Evolutionary conservation across 2,329 filamentous ascomycete species (phyloP).

Genomic region (Neopestalotiopsis clavispora): DNA sequence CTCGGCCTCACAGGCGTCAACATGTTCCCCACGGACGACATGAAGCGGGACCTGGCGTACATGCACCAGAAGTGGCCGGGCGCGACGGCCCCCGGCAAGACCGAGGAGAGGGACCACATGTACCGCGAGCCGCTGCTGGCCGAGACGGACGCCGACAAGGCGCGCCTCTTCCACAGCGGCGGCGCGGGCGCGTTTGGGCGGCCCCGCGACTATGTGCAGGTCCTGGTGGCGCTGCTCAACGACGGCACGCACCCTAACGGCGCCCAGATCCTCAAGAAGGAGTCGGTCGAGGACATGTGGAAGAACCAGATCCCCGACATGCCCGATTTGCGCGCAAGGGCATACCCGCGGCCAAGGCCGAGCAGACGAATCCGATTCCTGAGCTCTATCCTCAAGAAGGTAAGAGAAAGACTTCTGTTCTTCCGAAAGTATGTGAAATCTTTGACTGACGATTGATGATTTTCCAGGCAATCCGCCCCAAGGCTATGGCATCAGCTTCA

Average conservation of each 20-base stretch:
- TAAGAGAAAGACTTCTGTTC: not conserved
- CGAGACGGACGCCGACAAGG: conserved; percentile 46
- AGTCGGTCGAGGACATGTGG: conserved; percentile 69
- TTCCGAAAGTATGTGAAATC: not conserved
- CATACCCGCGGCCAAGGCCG: conserved; percentile 51
- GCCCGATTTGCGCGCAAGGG: conserved; percentile 52
- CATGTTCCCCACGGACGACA: conserved; percentile 60
- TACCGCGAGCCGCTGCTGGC: conserved; percentile 41
- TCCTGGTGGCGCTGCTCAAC: conserved; percentile 68
- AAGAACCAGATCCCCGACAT: conserved; percentile 63
- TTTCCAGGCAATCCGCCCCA: conserved; percentile 53
- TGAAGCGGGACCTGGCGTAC: conserved; percentile 59
- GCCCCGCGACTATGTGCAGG: conserved; percentile 64
- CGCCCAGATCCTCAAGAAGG: conserved; percentile 55
- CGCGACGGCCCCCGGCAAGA: conserved; percentile 38
- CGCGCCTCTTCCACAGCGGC: conserved; percentile 58
- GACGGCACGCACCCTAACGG: conserved; percentile 66
- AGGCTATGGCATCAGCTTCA: conserved; percentile 68
- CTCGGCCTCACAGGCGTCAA: conserved; percentile 54
- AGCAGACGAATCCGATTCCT: conserved; percentile 50
- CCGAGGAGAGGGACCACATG: conserved; percentile 51
- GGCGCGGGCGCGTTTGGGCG: conserved; percentile 66
- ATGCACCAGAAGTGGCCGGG: conserved; percentile 59
- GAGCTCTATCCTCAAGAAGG: conserved; percentile 51
- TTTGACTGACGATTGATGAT: not conserved